Conservation (phyloP, 495 filamentous ascomycete species). For the Stereocaulon alpinum region DNA sequence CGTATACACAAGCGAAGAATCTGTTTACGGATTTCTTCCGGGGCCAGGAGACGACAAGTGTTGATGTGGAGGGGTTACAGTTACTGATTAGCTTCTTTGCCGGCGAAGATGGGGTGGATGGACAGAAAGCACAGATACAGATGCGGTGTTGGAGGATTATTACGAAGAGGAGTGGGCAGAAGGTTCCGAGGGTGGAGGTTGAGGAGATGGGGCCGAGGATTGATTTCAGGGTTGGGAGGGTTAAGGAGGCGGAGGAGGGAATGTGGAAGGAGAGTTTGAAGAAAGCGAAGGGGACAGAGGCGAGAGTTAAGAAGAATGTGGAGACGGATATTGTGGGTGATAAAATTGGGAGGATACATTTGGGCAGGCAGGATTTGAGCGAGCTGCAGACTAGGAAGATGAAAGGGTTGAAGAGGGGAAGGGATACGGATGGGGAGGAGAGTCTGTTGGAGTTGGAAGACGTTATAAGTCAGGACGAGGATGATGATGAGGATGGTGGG, state of each 20-base stretch:
- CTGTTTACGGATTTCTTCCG: conserved; percentile 87
- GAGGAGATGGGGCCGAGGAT: conserved; percentile 94
- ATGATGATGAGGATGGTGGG: conserved; percentile 14
- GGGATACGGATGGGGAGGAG: conserved; percentile 48
- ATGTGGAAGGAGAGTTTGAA: conserved; percentile 85
- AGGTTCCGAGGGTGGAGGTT: conserved; percentile 79
- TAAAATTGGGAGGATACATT: conserved; percentile 87
- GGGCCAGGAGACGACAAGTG: conserved; percentile 72
- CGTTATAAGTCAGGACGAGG: conserved; percentile 13
- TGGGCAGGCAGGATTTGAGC: conserved; percentile 80
- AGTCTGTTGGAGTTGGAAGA: conserved; percentile 29
- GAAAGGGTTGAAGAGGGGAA: conserved; percentile 87
- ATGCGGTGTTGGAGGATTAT: conserved; percentile 73
- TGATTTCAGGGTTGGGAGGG: conserved; percentile 79
- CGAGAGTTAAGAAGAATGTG: conserved; percentile 88
- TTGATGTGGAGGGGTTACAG: conserved; percentile 90
- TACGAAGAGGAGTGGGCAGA: conserved; percentile 78
- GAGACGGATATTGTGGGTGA: conserved; percentile 84
- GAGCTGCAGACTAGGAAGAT: conserved; percentile 94
- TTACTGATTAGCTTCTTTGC: conserved; percentile 75
- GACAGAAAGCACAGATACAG: conserved; percentile 59
- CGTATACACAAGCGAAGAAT: conserved; percentile 74
- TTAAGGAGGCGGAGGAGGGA: conserved; percentile 62
- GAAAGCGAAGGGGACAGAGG: conserved; percentile 60
- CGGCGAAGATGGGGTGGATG: conserved; percentile 57